Evolutionary conservation across 2,329 filamentous ascomycete species (phyloP), one percentile per base, ranked within the genome.

Genomic region (Periconia sp.): DNA sequence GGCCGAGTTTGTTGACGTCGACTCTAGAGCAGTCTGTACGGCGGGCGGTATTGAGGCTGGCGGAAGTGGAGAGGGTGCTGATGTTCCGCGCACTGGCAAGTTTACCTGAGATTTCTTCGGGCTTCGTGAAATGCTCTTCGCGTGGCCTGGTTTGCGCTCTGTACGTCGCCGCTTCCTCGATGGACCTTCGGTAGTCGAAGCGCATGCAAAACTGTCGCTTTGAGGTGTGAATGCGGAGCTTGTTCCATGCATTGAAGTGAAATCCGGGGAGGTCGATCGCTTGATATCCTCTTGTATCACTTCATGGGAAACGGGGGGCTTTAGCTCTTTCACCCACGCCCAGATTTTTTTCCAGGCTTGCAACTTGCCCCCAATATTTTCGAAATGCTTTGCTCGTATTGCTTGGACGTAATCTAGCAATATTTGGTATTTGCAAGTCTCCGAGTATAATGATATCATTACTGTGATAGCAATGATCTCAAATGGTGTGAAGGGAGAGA

Each of bases 381-480:
- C 60, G 18, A 71, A 64, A 17, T 73, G 53, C 0, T 42, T 46
- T 10, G 53, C 52, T 19, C 71, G 60, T 44, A 74, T 53, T 1
- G 54, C 47, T 20, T 53, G 57, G 19, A 74, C 71, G 33, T 74
- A 68, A 0, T 64, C 65, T 14, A 73, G 49, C 0, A 75, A 59
- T 7, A 70, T 37, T 8, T 49, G 52, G 19, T 68, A 61, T 46
- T 66, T 66, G 11, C 70, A 54, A 5, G 57, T 60, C 10, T 69
- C 64, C 1, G 57, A 63, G 49, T 72, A 63, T 47, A 62, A 59
- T 1, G 69, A 74, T 17, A 74, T 70, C 5, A 76, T 52, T 7
- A 70, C 64, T 2, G 67, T 54, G 3, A 71, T 63, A 11, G 64
- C 69, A 1, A 74, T 59, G 56, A 76, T 62, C 42, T 75, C 73